Conservation (phyloP, 768 basidiomycete species). For the Collybiopsis luxurians region DNA sequence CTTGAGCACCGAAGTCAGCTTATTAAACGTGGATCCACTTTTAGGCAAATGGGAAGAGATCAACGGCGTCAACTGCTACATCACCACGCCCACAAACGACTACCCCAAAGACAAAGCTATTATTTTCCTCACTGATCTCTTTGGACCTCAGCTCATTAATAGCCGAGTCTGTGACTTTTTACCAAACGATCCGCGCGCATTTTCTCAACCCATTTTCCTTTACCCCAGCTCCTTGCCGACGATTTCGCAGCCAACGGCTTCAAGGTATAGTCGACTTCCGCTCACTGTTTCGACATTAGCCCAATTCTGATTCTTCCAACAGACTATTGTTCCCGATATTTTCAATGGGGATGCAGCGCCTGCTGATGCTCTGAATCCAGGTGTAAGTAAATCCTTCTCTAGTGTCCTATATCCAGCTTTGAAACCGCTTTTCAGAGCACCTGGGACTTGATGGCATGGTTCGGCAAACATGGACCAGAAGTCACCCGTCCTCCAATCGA, state of each 20-base stretch:
- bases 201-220: not conserved
- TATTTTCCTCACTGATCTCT: conserved; percentile 52
- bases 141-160: conserved; percentile 49
- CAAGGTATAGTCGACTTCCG: conserved; percentile 14
- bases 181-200: not conserved
- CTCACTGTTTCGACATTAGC: not conserved
- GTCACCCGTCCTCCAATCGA: conserved; percentile 49
- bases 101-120: conserved; percentile 56
- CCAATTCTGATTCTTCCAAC: not conserved
- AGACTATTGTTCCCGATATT: conserved; percentile 42
- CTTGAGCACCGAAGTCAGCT: too few species aligned
- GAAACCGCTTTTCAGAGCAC: conserved; percentile 14
- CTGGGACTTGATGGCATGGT: conserved; percentile 43
- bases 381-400: conserved; percentile 17
- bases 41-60: conserved; percentile 47
- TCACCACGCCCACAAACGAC: conserved; percentile 48
- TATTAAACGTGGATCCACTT: too few species aligned
- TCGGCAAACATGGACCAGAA: conserved; percentile 35
- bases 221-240: conserved; percentile 27
- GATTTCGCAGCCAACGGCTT: conserved; percentile 39
- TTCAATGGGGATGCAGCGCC: conserved; percentile 40
- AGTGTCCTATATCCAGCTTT: conserved; percentile 32
- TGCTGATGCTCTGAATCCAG: conserved; percentile 29
- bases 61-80: conserved; percentile 47
- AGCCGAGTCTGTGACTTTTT: conserved; percentile 29